Evolutionary conservation across 306 rosid species (phyloP).

Genomic region (Geum urbanum): DNA sequence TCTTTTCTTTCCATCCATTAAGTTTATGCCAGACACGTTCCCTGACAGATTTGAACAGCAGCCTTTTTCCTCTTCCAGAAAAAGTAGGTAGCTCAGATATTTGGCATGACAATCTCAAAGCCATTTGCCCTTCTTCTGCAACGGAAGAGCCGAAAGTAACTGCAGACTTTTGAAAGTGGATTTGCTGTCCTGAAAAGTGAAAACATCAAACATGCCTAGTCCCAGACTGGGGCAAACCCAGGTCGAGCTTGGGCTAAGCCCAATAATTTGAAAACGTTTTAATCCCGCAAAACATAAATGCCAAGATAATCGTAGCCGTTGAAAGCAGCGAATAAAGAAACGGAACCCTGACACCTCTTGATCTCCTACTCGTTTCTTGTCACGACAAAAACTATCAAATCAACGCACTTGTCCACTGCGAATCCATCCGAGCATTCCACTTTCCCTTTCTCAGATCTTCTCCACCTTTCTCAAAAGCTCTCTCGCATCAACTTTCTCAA

Average conservation of each 20-base stretch:
- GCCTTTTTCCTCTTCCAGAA: no score
- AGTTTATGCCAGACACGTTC: no score
- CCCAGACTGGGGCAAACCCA: background rate
- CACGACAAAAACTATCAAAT: slow-evolving; percentile 7
- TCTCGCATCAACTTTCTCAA: background rate
- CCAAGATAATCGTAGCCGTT: slow-evolving; percentile 25
- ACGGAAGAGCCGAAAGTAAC: no score
- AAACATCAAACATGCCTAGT: no score
- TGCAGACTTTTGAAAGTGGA: no score
- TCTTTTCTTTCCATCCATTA: no score
- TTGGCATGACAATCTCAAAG: no score
- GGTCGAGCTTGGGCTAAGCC: background rate
- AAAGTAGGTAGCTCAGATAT: no score
- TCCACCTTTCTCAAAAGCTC: background rate
- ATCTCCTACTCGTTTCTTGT: background rate
- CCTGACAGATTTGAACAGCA: no score
- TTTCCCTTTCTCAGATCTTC: slow-evolving; percentile 11
- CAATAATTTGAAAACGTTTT: background rate
- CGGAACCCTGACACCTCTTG: slow-evolving; percentile 5
- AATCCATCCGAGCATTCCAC: background rate
- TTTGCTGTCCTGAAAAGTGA: no score
- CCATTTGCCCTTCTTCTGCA: no score
- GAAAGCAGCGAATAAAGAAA: slow-evolving; percentile 7
- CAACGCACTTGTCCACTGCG: background rate
- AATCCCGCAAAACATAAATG: background rate